Base-by-base conservation (phyloP, 225 moss, liverwort and hornwort species). In the Pseudoscleropodium purum region DNA sequence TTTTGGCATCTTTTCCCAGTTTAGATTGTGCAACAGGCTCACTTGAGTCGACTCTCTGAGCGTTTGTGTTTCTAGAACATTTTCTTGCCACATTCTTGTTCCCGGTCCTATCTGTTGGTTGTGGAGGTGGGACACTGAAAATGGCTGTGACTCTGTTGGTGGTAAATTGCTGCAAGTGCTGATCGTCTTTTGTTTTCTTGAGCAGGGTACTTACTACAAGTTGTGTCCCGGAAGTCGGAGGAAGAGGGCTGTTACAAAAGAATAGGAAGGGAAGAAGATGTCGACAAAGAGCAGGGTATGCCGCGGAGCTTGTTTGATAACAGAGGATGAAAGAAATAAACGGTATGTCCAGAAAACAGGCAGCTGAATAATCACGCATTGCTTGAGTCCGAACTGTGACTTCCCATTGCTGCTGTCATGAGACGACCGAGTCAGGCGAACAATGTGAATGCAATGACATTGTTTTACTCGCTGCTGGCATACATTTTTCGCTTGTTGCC, bases 231-330 rank as follows among this genome's bases (percentile, higher is more conserved):
- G 76, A 82, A 84, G 33, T 54, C 84, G 81, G 85, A 91, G 80
- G 74, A 79, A 74, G 81, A 78, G 59, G 87, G 87, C 90, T 84
- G 86, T 87, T 60, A 43, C 29, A 60, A 84, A 52, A 45, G 61
- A 85, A 66, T 30, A 36, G 72, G 65, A 75, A 61, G 83, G 39
- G 54, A 45, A 82, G 83, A 91, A 90, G 89, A 75, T 64, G 92
- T 92, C 93, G 92, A 92, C 88, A 89, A 89, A 87, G 87, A 79
- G 90, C 67, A 89, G 85, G 87, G 79, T 78, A 77, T 79, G 90
- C 83, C 87, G 89, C 82, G 85, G 90, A 91, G 92, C 87, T 79
- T 91, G 90, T 92, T 79, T 18, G 27, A 86, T 85, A 84, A 90
- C 81, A 66, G 87, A 79, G 47, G 60, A 78, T 59, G 36, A 60